phyloP scores from a whole-genome alignment of 1,284 basidiomycete genomes.

The Paramarasmius palmivorus region DNA sequence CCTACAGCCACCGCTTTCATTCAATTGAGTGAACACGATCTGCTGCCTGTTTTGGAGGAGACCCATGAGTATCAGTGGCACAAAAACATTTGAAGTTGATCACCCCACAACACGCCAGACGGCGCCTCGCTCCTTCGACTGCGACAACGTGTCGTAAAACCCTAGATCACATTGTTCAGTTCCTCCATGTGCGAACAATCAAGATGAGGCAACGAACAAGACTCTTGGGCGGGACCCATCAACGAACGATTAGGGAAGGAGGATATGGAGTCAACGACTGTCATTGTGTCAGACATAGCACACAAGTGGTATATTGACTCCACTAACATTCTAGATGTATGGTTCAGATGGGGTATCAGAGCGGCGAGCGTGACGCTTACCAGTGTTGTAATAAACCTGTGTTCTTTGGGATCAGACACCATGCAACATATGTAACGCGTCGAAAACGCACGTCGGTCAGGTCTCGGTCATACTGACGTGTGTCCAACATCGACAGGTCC shows the following conservation, averaged over 20 bases:
- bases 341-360: background rate
- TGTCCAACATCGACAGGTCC: constrained; percentile 66
- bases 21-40: constrained; percentile 53
- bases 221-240: constrained; percentile 61
- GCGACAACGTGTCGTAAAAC: constrained; percentile 51
- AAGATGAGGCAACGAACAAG: constrained; percentile 34
- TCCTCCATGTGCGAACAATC: background rate
- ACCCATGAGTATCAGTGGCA: background rate
- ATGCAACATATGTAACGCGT: background rate
- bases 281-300: too few species aligned
- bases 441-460: constrained; percentile 51
- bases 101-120: constrained; percentile 62
- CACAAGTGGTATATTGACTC: too few species aligned
- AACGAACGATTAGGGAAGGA: constrained; percentile 49
- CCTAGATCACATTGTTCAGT: constrained; percentile 31
- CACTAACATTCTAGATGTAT: background rate
- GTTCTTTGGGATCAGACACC: background rate
- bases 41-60: constrained; percentile 42
- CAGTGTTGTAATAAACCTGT: constrained; percentile 59
- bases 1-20: constrained; percentile 40
- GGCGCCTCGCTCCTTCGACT: constrained; percentile 51
- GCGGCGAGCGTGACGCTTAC: constrained; percentile 22
- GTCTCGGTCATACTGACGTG: constrained; percentile 65
- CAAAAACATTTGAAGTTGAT: constrained; percentile 4
- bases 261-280: constrained; percentile 46